Percentiles rank a stretch among this genome's conserved stretches.
These are phyloP conservation scores for Beauveria caledonica DNA, from an alignment of 2,329 filamentous ascomycete species.

Conservation along the genomic window DNA sequence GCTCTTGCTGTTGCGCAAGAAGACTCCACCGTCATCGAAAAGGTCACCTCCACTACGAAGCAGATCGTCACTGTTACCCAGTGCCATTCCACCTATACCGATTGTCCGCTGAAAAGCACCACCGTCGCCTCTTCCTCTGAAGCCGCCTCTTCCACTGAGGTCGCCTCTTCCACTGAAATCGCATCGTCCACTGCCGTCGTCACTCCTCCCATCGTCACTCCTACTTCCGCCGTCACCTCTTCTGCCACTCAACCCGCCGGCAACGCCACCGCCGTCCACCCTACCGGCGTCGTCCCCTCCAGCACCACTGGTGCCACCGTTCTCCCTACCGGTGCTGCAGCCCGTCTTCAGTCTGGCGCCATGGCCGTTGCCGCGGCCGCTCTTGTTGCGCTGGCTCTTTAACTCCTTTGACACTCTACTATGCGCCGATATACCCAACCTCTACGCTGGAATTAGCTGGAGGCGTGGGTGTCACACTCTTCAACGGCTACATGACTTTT, in stretches of 20 bases:
- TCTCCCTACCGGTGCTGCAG: constrained; percentile 24
- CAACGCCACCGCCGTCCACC: constrained; percentile 10
- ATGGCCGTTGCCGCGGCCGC: constrained; percentile 25
- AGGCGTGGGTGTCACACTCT: neutral
- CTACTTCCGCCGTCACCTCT: neutral
- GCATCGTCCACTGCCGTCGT: too few species aligned
- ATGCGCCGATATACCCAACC: neutral
- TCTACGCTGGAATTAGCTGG: neutral
- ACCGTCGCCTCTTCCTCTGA: constrained; percentile 12
- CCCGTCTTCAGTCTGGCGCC: constrained; percentile 30
- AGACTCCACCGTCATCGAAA: constrained; percentile 28
- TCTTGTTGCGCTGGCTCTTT: constrained; percentile 4
- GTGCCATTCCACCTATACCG: constrained; percentile 35
- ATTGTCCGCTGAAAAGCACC: constrained; percentile 31
- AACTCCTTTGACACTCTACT: neutral
- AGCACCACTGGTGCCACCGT: constrained; percentile 14
- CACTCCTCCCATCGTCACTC: neutral
- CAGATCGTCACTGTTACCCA: constrained; percentile 38
- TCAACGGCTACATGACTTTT: constrained; percentile 4
- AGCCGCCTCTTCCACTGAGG: neutral
- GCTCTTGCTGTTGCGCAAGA: constrained; percentile 30
- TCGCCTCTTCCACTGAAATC: neutral
- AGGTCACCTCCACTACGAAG: constrained; percentile 36
- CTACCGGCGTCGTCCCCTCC: neutral
- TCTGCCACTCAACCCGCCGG: neutral